phyloP scores from a whole-genome alignment of 345 rosid genomes.

The Pistacia vera region DNA sequence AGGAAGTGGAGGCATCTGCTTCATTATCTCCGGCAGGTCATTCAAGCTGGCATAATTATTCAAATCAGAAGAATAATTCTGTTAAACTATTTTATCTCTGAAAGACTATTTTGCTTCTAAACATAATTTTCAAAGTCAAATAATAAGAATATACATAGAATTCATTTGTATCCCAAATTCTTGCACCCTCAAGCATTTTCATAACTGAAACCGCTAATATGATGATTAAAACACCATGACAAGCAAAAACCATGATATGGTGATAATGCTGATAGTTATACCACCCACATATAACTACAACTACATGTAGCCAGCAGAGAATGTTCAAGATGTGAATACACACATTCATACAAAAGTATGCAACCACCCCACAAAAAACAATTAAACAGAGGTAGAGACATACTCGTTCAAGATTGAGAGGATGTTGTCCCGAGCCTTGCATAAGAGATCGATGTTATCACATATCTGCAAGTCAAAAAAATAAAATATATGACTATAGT shows the following conservation, averaged over 20 bases:
- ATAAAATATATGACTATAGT: not conserved
- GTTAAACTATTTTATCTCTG: not conserved
- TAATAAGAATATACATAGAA: not conserved
- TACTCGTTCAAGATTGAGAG: conserved; percentile 73
- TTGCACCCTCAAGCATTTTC: not conserved
- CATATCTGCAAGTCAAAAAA: conserved; percentile 49
- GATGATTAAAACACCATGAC: not conserved
- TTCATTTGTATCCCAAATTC: not conserved
- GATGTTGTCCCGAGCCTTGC: conserved; percentile 75
- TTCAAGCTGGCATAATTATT: conserved; percentile 58
- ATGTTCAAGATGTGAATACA: not conserved
- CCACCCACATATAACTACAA: not conserved
- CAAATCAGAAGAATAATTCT: conserved; percentile 16
- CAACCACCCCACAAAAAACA: not conserved
- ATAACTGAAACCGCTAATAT: too few species aligned
- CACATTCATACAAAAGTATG: not conserved
- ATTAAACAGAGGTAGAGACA: conserved; percentile 16
- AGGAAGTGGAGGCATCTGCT: conserved; percentile 89
- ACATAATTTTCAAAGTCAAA: not conserved
- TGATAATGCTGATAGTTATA: not conserved
- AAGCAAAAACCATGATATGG: not conserved
- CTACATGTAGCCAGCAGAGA: not conserved
- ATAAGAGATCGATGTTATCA: conserved; percentile 59
- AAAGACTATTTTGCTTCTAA: not conserved
- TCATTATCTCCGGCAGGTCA: conserved; percentile 84